Conservation (phyloP, 208 protist species). For the Sergeia podlipaevii region DNA sequence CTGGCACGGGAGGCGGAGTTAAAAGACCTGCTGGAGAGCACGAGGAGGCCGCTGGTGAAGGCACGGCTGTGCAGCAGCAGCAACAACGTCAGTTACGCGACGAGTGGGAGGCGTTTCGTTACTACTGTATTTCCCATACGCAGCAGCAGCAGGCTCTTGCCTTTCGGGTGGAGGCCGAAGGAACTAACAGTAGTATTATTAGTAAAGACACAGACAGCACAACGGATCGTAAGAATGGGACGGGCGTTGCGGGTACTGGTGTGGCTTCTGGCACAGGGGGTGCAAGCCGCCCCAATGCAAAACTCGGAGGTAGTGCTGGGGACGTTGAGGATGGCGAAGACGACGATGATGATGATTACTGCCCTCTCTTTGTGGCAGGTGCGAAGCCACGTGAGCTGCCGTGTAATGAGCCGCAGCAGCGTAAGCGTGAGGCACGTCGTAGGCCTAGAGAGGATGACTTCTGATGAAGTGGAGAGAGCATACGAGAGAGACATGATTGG, state of each 20-base stretch:
- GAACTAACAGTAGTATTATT: too few relatives aligned
- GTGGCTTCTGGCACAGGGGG: neutral
- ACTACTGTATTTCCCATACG: conserved; percentile 14
- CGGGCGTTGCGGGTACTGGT: neutral
- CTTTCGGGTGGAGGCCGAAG: too few relatives aligned
- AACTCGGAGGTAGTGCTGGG: neutral
- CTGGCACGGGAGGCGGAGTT: conserved; percentile 4
- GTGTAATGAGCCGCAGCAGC: conserved; percentile 22
- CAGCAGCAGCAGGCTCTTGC: conserved; percentile 3
- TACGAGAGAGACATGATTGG: neutral
- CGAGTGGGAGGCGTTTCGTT: conserved; percentile 55
- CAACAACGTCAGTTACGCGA: conserved; percentile 54
- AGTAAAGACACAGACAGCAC: too few relatives aligned
- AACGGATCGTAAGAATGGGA: neutral
- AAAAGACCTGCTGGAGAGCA: conserved; percentile 9
- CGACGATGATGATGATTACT: conserved; percentile 62
- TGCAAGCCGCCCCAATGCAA: neutral
- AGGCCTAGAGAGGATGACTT: conserved; percentile 57
- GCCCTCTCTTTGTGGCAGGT: conserved; percentile 45
- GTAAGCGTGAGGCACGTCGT: conserved; percentile 49
- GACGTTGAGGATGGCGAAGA: conserved; percentile 12
- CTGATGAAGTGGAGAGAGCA: conserved; percentile 1
- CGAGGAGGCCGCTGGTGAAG: conserved; percentile 16
- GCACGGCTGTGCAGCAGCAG: conserved; percentile 22
- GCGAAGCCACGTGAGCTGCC: conserved; percentile 55